phyloP scores from a whole-genome alignment of 257 asterid species.

The Prunella vulgaris region DNA sequence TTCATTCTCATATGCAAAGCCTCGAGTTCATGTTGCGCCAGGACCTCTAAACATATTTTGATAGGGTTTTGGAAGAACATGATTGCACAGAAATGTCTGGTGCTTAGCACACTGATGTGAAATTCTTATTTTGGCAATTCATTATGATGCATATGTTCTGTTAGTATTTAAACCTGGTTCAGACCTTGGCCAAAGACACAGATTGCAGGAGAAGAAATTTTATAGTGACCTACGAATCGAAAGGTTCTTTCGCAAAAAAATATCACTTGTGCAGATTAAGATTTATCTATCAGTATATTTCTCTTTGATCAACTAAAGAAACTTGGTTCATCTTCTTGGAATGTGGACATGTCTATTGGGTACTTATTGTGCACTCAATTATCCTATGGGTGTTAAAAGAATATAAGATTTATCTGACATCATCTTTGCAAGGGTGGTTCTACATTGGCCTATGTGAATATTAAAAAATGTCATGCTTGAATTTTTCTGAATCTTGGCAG shows the following conservation, averaged over 20 bases:
- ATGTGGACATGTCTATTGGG: constrained; percentile 1
- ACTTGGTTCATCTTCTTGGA: constrained; percentile 5
- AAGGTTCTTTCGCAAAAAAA: not conserved
- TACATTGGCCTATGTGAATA: constrained; percentile 2
- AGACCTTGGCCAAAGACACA: not conserved
- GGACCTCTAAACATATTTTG: not conserved
- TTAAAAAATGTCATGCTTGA: not conserved
- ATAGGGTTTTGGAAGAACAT: constrained; percentile 5
- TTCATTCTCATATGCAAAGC: constrained; percentile 4
- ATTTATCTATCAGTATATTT: not conserved
- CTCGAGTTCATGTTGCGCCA: constrained; percentile 5
- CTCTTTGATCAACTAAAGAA: not conserved
- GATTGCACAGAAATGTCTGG: not conserved
- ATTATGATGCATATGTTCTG: not conserved
- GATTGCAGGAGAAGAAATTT: not conserved
- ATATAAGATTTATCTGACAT: constrained; percentile 12
- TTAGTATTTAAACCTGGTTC: constrained; percentile 4
- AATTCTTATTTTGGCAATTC: not conserved
- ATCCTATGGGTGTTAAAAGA: not conserved
- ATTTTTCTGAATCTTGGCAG: constrained; percentile 14
- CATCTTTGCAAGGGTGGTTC: constrained; percentile 10
- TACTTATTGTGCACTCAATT: constrained; percentile 1
- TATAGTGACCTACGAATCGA: not conserved
- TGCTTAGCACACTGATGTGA: not conserved
- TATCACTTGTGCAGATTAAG: not conserved